Evolutionary conservation across 306 rosid genomes (phyloP).

Genomic region (Prosopis cineraria): DNA sequence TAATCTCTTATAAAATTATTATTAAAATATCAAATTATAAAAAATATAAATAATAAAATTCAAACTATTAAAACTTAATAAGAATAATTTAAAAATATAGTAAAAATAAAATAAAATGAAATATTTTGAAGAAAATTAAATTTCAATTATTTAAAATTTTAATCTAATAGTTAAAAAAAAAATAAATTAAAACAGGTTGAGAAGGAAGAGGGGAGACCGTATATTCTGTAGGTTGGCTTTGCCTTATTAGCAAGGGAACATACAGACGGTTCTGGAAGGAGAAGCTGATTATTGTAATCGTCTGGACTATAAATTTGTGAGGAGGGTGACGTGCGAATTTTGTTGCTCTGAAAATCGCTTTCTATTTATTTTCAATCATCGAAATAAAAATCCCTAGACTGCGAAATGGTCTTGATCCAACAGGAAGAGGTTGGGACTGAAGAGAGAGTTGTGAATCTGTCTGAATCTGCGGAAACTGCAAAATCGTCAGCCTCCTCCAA

Average conservation of each 20-base stretch:
- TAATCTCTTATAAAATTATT: no score
- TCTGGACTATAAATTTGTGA: neutral
- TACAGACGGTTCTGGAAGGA: neutral
- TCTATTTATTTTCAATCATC: neutral
- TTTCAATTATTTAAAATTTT: no score
- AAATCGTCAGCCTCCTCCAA: neutral
- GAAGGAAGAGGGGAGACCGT: no score
- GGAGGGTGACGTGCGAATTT: neutral
- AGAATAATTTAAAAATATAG: no score
- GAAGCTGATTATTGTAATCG: neutral
- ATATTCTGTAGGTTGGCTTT: neutral
- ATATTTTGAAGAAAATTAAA: no score
- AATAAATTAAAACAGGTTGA: no score
- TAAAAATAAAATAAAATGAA: no score
- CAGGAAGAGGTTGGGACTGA: conserved; percentile 1
- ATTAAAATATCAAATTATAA: no score
- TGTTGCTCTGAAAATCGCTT: neutral
- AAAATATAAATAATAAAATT: no score
- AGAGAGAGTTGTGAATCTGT: neutral
- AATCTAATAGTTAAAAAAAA: no score
- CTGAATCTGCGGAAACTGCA: neutral
- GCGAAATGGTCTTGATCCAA: conserved; percentile 12
- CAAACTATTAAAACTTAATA: no score
- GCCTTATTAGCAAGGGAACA: neutral
- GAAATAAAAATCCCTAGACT: neutral